A percentile compares a stretch with the other conserved stretches of the same genome.
phyloP scores from a whole-genome alignment of 2,329 filamentous ascomycete genomes.

The Arachnomyces sp. region DNA sequence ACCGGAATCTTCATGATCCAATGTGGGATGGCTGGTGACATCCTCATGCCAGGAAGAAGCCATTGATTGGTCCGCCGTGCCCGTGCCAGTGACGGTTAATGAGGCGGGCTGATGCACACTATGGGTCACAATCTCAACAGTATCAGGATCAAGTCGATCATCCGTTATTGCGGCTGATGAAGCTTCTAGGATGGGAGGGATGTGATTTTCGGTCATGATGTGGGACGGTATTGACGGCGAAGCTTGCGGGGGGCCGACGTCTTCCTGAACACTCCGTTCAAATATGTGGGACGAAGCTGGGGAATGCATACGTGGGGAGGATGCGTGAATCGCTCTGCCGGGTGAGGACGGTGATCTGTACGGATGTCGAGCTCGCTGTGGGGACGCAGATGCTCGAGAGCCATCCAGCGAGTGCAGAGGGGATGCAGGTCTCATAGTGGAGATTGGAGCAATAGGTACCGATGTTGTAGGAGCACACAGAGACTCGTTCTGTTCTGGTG shows the following conservation, averaged over 20 bases:
- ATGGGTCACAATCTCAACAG: conserved; percentile 88
- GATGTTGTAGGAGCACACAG: conserved; percentile 10
- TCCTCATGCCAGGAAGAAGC: conserved; percentile 41
- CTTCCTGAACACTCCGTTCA: conserved; percentile 88
- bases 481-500: too few relatives aligned
- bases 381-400: conserved; percentile 37
- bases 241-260: conserved; percentile 54
- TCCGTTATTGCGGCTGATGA: conserved; percentile 90
- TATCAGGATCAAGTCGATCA: conserved; percentile 71
- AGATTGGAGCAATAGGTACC: conserved; percentile 25
- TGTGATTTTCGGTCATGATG: conserved; percentile 89
- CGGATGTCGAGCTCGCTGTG: conserved; percentile 20
- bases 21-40: conserved; percentile 45
- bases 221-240: conserved; percentile 86
- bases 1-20: conserved; percentile 53
- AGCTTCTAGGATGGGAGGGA: conserved; percentile 83
- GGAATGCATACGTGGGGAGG: conserved; percentile 67
- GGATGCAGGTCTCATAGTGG: conserved; percentile 20
- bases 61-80: conserved; percentile 29
- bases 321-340: conserved; percentile 53
- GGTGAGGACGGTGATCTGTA: conserved; percentile 53
- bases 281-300: conserved; percentile 75
- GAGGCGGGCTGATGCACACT: conserved; percentile 71
- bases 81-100: conserved; percentile 49
- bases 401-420: conserved; percentile 31